Evolutionary conservation across 1,139 yeast genomes (phyloP).

Genomic region (Casaregolazyma lundiana): DNA sequence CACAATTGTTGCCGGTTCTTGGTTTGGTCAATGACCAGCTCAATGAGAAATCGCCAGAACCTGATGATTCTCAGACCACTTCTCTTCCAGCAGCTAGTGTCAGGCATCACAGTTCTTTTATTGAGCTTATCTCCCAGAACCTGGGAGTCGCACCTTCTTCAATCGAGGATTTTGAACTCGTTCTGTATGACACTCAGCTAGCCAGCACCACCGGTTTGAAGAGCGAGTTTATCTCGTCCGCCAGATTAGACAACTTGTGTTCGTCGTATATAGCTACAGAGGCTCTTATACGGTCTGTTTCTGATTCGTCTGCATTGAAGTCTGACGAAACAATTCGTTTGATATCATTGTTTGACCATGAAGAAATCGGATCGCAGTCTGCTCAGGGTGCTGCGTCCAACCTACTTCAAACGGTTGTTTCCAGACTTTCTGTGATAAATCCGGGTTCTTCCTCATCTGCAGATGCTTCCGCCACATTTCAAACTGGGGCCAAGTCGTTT

Average conservation of each 20-base stretch:
- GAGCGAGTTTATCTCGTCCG: constrained; percentile 87
- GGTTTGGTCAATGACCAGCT: constrained; percentile 51
- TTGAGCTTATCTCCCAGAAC: constrained; percentile 65
- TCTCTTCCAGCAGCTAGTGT: constrained; percentile 41
- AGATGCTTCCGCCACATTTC: constrained; percentile 39
- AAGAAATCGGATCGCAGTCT: constrained; percentile 87
- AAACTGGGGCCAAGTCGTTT: constrained; percentile 77
- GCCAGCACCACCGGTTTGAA: constrained; percentile 82
- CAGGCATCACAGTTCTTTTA: constrained; percentile 71
- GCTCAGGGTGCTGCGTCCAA: constrained; percentile 98
- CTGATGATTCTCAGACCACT: constrained; percentile 49
- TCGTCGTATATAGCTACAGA: constrained; percentile 77
- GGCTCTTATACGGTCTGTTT: constrained; percentile 58
- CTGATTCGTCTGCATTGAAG: constrained; percentile 35
- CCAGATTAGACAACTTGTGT: constrained; percentile 87
- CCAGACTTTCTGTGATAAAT: constrained; percentile 53
- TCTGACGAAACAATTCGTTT: constrained; percentile 58
- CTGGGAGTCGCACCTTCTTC: constrained; percentile 45
- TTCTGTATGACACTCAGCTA: constrained; percentile 81
- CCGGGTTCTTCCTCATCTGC: constrained; percentile 23
- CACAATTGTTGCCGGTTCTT: constrained; percentile 80
- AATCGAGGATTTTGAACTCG: constrained; percentile 86
- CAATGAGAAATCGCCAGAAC: constrained; percentile 28
- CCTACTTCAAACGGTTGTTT: constrained; percentile 72
- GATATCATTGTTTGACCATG: constrained; percentile 86